phyloP scores from a whole-genome alignment of 495 filamentous ascomycete species.

The Xylaria curta region DNA sequence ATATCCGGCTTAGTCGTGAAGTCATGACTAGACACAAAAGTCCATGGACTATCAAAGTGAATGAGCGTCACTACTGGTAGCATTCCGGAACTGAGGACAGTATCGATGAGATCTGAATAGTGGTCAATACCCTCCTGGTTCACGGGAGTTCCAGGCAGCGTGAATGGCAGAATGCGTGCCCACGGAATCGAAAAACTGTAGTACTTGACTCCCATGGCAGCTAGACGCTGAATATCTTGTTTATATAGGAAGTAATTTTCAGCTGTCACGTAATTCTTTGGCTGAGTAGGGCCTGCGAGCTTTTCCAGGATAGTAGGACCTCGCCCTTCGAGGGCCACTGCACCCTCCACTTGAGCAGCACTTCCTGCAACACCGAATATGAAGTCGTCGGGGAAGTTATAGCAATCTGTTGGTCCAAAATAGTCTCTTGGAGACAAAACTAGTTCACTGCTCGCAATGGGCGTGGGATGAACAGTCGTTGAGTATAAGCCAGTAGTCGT shows the following conservation, averaged over 20 bases:
- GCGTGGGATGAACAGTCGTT: not conserved
- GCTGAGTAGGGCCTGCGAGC: conserved; percentile 30
- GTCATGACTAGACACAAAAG: conserved; percentile 45
- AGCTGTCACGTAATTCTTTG: conserved; percentile 50
- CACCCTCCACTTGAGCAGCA: conserved; percentile 40
- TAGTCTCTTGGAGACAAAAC: conserved; percentile 14
- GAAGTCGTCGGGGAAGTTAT: conserved; percentile 34
- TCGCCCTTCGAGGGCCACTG: conserved; percentile 34
- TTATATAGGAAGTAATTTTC: conserved; percentile 60
- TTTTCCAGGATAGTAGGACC: conserved; percentile 43
- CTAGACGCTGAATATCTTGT: conserved; percentile 56
- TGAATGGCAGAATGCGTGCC: conserved; percentile 44
- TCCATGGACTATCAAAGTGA: conserved; percentile 63
- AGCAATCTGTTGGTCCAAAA: conserved; percentile 30
- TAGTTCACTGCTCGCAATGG: conserved; percentile 8
- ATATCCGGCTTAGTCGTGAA: conserved; percentile 12
- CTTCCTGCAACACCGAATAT: conserved; percentile 39
- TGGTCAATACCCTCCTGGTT: conserved; percentile 56
- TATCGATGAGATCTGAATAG: conserved; percentile 58
- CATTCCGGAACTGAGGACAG: conserved; percentile 57
- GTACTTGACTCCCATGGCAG: conserved; percentile 56
- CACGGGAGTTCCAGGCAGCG: conserved; percentile 40
- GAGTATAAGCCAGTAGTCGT: conserved; percentile 7
- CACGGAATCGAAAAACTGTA: conserved; percentile 48
- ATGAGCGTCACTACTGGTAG: conserved; percentile 59